Evolutionary conservation across 257 asterid genomes (phyloP).

Genomic region (Penstemon davidsonii): DNA sequence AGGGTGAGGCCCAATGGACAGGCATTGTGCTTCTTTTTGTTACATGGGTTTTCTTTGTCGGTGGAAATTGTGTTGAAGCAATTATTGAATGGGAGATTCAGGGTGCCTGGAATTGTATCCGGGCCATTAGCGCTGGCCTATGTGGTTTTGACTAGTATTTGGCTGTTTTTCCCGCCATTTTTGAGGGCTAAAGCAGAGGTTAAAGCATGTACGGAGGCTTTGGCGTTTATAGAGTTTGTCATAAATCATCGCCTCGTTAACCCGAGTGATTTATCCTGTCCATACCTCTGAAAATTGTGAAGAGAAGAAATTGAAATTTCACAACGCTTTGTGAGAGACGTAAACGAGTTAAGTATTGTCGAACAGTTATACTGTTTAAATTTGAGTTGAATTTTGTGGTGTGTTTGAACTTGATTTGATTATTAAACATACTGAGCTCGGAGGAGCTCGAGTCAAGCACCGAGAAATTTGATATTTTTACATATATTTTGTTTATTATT

Average conservation of each 20-base stretch:
- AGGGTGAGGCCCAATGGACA: slow-evolving; percentile 48
- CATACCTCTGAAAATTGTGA: slow-evolving; percentile 32
- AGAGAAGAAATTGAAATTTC: no score
- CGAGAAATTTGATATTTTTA: no score
- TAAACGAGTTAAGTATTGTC: no score
- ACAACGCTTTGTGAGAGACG: no score
- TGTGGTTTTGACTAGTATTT: slow-evolving; percentile 40
- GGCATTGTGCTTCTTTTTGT: slow-evolving; percentile 39
- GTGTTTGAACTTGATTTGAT: no score
- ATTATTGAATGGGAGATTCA: slow-evolving; percentile 4
- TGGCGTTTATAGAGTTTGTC: slow-evolving; percentile 55
- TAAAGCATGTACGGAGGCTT: slow-evolving; percentile 52
- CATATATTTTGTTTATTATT: no score
- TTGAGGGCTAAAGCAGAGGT: slow-evolving; percentile 39
- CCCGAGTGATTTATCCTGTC: slow-evolving; percentile 48
- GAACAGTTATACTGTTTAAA: no score
- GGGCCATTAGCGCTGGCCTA: slow-evolving; percentile 42
- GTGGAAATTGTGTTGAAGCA: slow-evolving; percentile 41
- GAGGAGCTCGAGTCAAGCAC: no score
- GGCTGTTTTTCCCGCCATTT: slow-evolving; percentile 64
- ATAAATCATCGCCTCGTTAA: slow-evolving; percentile 39
- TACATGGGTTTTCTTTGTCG: slow-evolving; percentile 44
- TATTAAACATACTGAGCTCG: no score
- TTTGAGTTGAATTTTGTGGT: no score
- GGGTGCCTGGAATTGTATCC: slow-evolving; percentile 35